Conservation (phyloP, 805 yeast species). For the Saturnispora hagleri region DNA sequence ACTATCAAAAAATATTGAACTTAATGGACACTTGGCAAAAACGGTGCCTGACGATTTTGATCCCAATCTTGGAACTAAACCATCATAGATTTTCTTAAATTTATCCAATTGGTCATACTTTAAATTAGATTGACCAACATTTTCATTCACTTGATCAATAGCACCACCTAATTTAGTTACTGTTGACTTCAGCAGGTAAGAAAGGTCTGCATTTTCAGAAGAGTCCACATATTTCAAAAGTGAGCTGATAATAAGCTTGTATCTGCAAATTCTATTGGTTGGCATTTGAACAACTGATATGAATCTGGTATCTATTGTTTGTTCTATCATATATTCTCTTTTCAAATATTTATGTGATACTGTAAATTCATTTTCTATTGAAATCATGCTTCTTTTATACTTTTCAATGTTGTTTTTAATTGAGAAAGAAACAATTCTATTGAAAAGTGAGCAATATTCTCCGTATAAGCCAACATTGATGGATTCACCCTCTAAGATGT, state of each 20-base stretch:
- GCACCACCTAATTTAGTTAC: slow-evolving; percentile 17
- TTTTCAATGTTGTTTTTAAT: slow-evolving; percentile 19
- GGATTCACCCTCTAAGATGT: slow-evolving; percentile 14
- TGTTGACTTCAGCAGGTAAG: slow-evolving; percentile 19
- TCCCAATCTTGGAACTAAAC: background rate
- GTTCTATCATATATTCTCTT: slow-evolving; percentile 28
- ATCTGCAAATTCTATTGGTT: slow-evolving; percentile 39
- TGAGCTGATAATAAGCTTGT: slow-evolving; percentile 41
- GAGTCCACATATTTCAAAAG: slow-evolving; percentile 23
- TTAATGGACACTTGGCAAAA: background rate
- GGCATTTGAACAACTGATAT: slow-evolving; percentile 47
- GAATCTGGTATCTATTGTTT: slow-evolving; percentile 42
- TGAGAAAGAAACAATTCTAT: slow-evolving; percentile 18
- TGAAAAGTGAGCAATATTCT: slow-evolving; percentile 20
- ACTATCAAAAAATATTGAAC: slow-evolving; percentile 32
- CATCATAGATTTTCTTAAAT: slow-evolving; percentile 14
- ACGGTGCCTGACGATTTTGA: background rate
- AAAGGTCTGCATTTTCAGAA: slow-evolving; percentile 16
- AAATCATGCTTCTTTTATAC: slow-evolving; percentile 17
- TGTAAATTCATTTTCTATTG: slow-evolving; percentile 22
- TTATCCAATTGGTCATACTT: slow-evolving; percentile 14
- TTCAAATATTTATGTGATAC: slow-evolving; percentile 15
- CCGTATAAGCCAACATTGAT: slow-evolving; percentile 21
- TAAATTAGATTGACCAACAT: slow-evolving; percentile 15
- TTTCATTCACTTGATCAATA: slow-evolving; percentile 18